Evolutionary conservation across 176 grass and related monocot species (phyloP).

Genomic region (Chloris gayana): DNA sequence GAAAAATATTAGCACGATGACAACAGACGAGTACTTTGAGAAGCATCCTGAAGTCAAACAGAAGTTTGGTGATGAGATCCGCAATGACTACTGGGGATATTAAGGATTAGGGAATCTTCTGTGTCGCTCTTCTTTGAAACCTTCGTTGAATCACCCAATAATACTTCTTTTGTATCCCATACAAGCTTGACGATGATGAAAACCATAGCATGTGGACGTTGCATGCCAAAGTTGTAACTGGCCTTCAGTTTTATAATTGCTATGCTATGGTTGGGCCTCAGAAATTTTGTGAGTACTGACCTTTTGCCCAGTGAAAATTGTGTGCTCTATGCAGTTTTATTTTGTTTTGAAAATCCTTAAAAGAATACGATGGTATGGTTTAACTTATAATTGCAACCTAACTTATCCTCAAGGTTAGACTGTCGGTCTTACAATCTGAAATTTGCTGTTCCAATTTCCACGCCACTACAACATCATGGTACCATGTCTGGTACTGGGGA

Average conservation of each 20-base stretch:
- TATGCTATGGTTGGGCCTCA: neutral
- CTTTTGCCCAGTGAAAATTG: neutral
- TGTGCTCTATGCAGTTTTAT: neutral
- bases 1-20: constrained; percentile 95
- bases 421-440: neutral
- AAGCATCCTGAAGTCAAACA: constrained; percentile 91
- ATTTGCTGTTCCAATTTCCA: neutral
- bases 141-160: constrained; percentile 35
- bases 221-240: constrained; percentile 12
- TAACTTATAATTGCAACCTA: neutral
- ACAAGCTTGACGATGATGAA: neutral
- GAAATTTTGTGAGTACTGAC: neutral
- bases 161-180: constrained; percentile 15
- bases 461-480: neutral
- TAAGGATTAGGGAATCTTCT: constrained; percentile 32
- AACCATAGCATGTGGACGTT: neutral
- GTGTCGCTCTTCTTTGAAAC: neutral
- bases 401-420: neutral
- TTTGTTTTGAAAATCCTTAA: neutral
- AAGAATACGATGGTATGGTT: neutral
- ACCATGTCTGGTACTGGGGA: neutral
- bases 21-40: constrained; percentile 85
- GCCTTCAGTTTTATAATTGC: neutral
- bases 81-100: constrained; percentile 85
- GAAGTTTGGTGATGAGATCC: constrained; percentile 90